Evolutionary conservation across 441 rosid species (phyloP), one percentile per base, ranked within the genome.

Genomic region (Lepidium campestre): DNA sequence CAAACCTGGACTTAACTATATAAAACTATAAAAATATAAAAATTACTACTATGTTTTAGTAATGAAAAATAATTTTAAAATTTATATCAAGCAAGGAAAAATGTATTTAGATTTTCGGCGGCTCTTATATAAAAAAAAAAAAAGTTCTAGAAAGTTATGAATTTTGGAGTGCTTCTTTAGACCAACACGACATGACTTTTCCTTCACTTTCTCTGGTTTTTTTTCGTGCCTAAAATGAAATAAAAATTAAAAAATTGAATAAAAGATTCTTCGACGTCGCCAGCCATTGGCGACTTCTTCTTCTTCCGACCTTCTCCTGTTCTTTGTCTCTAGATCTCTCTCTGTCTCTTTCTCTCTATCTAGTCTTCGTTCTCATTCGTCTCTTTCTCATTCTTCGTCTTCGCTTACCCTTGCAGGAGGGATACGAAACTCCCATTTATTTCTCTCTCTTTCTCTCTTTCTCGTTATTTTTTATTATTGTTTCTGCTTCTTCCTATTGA

Each of bases 231-330:
- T 41, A 58, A 65, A 49, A 31, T 31, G 54, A 71, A 52, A 55
- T 15, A 0, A 6, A 25, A 57, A 34, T 20, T 10, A 50, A 37
- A 59, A 58, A 18, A n/a, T 50, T 46, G 44, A 71, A 71, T 54
- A 62, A 62, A 52, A 66, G 46, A 59, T 35, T 73, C 53, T 20
- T 73, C 46, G 68, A 36, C 58, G 72, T 73, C 77, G 77, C 68
- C 73, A 73, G 68, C 77, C 73, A 73, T 66, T 39, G 68, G 73
- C 68, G 77, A 73, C 77, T 67, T 57, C 46, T 29, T 37, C 60
- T 34, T 34, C 67, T 2, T 27, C 65, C 52, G 49, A 62, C 36
- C 68, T 56, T 48, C 70, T 56, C 65, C 29, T 45, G 29, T 54
- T 72, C 62, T 22, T 42, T 66, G 49, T 60, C 62, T 59, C 49